Evolutionary conservation across 1,139 yeast species (phyloP), one percentile per base, ranked within the genome.

Genomic region (Nakaseomyces bracarensis): DNA sequence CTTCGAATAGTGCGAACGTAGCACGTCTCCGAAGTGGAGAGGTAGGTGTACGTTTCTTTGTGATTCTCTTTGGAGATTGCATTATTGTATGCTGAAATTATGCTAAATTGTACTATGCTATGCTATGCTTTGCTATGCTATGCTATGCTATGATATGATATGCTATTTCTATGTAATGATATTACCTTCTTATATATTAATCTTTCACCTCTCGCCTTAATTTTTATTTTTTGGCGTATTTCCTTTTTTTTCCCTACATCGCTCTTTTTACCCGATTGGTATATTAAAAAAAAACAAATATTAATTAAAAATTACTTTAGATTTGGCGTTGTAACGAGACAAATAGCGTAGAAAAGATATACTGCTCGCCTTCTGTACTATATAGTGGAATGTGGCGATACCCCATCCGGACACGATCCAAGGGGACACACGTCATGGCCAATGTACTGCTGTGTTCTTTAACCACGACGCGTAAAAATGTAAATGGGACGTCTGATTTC

Each of bases 301-400:
- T 26, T 26, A 6, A 22, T 7, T 26, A 11, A 11, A 5, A 5
- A 2, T 26, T 26, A 10, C 2, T 26, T 14, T 27, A 4, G 13
- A 14, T 7, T 27, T 30, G 34, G 22, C 34, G 34, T 21, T 13
- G 36, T 18, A 33, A 18, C 16, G 36, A 36, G n/a, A 86, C 71
- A 59, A 87, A 83, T 25, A 87, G 60, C 2, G 87, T 79, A 5
- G 95, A 82, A 59, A 83, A 84, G 5, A 84, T 75, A 50, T 79
- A 76, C 53, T 81, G 85, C 57, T 87, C 95, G 1, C 97, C 97
- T 46, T 77, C 76, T 23, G 70, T 56, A 57, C 85, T 95, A 55
- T 74, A 76, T 18, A 91, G 63, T 1, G 89, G 85, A 15, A 87
- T 63, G 55, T 85, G 91, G 43, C 96, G 70, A 61, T 80, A 91